Conservation (phyloP, 164 flowering plant species). For the Dillenia turbinata region DNA sequence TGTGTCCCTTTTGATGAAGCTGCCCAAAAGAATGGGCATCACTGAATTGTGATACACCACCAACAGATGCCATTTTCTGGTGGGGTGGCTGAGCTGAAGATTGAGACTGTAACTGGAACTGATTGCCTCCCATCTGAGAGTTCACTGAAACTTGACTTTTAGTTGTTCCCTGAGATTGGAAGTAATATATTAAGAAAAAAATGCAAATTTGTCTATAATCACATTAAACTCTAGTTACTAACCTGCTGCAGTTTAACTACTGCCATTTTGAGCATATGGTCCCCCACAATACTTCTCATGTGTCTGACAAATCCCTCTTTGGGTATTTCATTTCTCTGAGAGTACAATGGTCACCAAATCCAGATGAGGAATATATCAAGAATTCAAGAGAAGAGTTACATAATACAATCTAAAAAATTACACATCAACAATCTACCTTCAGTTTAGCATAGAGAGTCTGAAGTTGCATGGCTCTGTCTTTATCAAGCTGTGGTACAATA, state of each 20-base stretch:
- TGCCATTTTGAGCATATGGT: slow-evolving; percentile 84
- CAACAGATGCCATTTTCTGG: slow-evolving; percentile 24
- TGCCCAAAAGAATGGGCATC: slow-evolving; percentile 31
- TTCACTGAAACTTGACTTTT: slow-evolving; percentile 28
- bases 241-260: slow-evolving; percentile 63
- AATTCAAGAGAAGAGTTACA: not conserved
- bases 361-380: not conserved
- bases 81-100: slow-evolving; percentile 35
- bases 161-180: slow-evolving; percentile 11
- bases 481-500: slow-evolving; percentile 73
- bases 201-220: not conserved
- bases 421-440: slow-evolving; percentile 41
- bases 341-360: slow-evolving; percentile 1
- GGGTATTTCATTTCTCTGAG: slow-evolving; percentile 70
- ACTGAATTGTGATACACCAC: slow-evolving; percentile 24
- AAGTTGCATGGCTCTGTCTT: slow-evolving; percentile 82
- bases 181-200: not conserved
- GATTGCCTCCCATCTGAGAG: slow-evolving; percentile 31
- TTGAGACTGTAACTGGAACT: slow-evolving; percentile 35
- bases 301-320: slow-evolving; percentile 76
- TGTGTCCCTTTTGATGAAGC: slow-evolving; percentile 33
- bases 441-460: slow-evolving; percentile 52
- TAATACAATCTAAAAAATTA: slow-evolving; percentile 1
- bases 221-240: slow-evolving; percentile 10
- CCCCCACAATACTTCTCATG: slow-evolving; percentile 80